These are phyloP conservation scores for Onygena corvina DNA, from an alignment of 2,329 filamentous ascomycete species.

Conservation along the genomic window DNA sequence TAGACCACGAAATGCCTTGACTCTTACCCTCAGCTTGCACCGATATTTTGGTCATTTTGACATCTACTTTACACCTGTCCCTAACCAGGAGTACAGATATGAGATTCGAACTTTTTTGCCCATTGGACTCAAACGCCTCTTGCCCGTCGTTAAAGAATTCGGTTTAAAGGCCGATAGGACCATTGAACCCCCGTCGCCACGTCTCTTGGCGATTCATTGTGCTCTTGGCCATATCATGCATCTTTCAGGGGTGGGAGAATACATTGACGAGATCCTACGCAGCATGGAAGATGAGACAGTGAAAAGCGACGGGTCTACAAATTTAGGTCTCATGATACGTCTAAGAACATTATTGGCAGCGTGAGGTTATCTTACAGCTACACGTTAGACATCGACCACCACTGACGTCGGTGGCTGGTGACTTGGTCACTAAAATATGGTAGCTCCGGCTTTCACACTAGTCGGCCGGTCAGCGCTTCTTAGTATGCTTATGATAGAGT, in stretches of 20 bases:
- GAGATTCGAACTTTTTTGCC: conserved; percentile 17
- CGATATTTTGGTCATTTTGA: conserved; percentile 16
- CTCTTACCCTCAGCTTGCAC: neutral
- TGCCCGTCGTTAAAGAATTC: conserved; percentile 18
- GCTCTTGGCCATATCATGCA: conserved; percentile 9
- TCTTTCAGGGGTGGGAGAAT: neutral
- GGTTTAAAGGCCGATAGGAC: conserved; percentile 18
- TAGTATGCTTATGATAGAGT: too few relatives aligned
- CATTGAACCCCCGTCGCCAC: conserved; percentile 18
- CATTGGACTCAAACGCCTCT: conserved; percentile 8
- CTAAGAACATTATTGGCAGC: too few relatives aligned
- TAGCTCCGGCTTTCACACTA: too few relatives aligned
- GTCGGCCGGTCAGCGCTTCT: too few relatives aligned
- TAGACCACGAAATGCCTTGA: conserved; percentile 8
- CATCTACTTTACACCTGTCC: conserved; percentile 21
- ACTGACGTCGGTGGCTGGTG: too few relatives aligned
- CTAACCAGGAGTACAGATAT: conserved; percentile 18
- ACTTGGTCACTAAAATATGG: too few relatives aligned
- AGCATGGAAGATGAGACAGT: neutral
- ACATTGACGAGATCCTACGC: neutral
- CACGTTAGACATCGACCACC: too few relatives aligned
- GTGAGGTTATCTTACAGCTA: too few relatives aligned
- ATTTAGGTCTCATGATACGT: too few relatives aligned
- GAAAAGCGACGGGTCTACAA: neutral
- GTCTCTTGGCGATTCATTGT: conserved; percentile 4